A percentile compares a stretch with the other conserved stretches of the same genome.
These are phyloP conservation scores for Tetratostichococcus sp. DNA, from an alignment of 139 green algal species.

Conservation along the genomic window DNA sequence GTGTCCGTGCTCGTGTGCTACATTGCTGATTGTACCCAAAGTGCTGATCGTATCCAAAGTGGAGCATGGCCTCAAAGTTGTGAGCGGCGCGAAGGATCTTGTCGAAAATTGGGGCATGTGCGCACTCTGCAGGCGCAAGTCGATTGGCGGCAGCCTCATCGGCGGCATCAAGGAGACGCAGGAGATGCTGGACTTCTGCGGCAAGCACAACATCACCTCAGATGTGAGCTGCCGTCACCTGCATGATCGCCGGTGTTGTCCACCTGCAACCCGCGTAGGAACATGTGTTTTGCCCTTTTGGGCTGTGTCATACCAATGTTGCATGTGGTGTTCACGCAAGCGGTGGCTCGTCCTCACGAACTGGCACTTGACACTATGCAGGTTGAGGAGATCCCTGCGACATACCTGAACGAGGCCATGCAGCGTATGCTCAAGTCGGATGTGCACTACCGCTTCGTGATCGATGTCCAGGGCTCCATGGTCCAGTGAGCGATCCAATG, in stretches of 20 bases:
- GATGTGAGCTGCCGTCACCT: conserved; percentile 8
- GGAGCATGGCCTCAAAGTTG: too few relatives aligned
- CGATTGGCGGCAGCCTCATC: conserved; percentile 51
- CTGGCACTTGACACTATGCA: neutral
- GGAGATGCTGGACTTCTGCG: conserved; percentile 75
- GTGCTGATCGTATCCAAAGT: too few relatives aligned
- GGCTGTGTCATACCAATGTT: neutral
- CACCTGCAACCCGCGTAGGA: too few relatives aligned
- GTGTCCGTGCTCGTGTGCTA: too few relatives aligned
- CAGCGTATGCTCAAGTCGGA: conserved; percentile 57
- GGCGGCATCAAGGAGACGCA: conserved; percentile 74
- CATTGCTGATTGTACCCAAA: too few relatives aligned
- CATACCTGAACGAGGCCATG: conserved; percentile 63
- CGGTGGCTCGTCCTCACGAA: too few relatives aligned
- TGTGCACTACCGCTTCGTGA: conserved; percentile 66
- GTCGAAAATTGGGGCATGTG: too few relatives aligned
- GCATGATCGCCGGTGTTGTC: neutral
- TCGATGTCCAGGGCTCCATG: conserved; percentile 50
- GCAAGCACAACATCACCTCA: conserved; percentile 52
- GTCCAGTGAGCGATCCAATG: neutral
- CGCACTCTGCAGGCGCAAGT: neutral
- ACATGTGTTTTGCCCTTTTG: neutral
- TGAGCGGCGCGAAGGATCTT: neutral
- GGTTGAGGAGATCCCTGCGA: conserved; percentile 39
- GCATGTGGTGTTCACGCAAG: neutral